A percentile compares a stretch with the other conserved stretches of the same genome.
phyloP scores from a whole-genome alignment of 345 rosid genomes.

The Rubroshorea leprosula region DNA sequence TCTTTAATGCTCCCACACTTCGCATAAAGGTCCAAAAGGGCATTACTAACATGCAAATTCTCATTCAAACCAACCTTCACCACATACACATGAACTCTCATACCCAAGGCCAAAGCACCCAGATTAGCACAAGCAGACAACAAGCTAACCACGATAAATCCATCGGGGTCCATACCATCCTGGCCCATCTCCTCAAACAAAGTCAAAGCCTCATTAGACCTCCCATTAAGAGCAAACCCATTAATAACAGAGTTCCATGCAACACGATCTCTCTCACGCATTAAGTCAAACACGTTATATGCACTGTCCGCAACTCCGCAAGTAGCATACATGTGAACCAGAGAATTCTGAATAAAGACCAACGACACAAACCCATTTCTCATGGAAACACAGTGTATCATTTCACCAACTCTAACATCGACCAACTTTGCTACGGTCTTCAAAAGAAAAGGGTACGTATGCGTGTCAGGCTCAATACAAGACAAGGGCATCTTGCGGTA shows the following conservation, averaged over 20 bases:
- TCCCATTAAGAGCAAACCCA: slow-evolving; percentile 72
- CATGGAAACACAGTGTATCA: slow-evolving; percentile 41
- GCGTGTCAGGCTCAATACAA: slow-evolving; percentile 56
- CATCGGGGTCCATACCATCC: slow-evolving; percentile 61
- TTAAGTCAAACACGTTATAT: slow-evolving; percentile 55
- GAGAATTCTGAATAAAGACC: slow-evolving; percentile 60
- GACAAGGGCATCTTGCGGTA: slow-evolving; percentile 40
- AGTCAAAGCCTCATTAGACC: slow-evolving; percentile 51
- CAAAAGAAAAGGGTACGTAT: slow-evolving; percentile 80
- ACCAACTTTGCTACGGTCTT: slow-evolving; percentile 60
- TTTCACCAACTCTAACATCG: slow-evolving; percentile 41
- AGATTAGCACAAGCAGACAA: slow-evolving; percentile 74
- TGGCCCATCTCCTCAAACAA: slow-evolving; percentile 49
- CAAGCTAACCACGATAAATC: slow-evolving; percentile 70
- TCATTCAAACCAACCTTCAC: slow-evolving; percentile 44
- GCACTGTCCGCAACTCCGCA: slow-evolving; percentile 51
- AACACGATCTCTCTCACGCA: slow-evolving; percentile 61
- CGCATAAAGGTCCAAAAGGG: slow-evolving; percentile 73
- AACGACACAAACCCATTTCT: slow-evolving; percentile 60
- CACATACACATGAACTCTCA: slow-evolving; percentile 57
- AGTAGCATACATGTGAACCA: slow-evolving; percentile 46
- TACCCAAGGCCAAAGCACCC: slow-evolving; percentile 66
- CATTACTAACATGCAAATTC: slow-evolving; percentile 49
- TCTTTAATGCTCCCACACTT: slow-evolving; percentile 61
- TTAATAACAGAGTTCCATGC: slow-evolving; percentile 90